phyloP scores from a whole-genome alignment of 2,329 filamentous ascomycete species.

The Arthrobotrys megalospora region DNA sequence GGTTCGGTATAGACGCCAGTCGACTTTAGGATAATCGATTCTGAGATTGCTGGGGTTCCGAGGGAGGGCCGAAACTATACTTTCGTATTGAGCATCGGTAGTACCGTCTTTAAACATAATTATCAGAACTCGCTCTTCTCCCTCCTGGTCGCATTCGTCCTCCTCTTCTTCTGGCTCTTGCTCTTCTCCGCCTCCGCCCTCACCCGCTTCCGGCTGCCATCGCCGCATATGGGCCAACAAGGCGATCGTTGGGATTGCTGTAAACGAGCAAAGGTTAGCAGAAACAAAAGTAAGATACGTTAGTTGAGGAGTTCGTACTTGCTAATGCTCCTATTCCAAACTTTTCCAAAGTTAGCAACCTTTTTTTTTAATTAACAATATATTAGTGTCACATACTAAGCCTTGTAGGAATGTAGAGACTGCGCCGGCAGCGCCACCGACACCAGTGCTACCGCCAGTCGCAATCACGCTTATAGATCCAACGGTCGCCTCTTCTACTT shows the following conservation, averaged over 20 bases:
- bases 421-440: not conserved
- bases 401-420: not conserved
- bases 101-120: slow-evolving; percentile 8
- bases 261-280: too few relatives aligned
- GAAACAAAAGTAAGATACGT: too few relatives aligned
- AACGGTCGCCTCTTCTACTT: not conserved
- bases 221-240: not conserved
- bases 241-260: not conserved
- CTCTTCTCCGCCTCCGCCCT: not conserved
- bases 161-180: not conserved
- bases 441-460: not conserved
- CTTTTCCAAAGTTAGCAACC: not conserved
- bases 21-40: slow-evolving; percentile 5
- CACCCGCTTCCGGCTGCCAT: not conserved
- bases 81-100: not conserved
- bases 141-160: not conserved
- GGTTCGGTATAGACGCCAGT: slow-evolving; percentile 1
- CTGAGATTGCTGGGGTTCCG: not conserved
- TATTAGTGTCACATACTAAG: not conserved
- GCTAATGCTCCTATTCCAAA: not conserved
- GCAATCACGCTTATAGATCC: not conserved
- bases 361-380: not conserved
- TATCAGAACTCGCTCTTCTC: not conserved
- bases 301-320: too few relatives aligned
- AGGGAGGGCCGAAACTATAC: not conserved